Conservation (phyloP, 129 eudicot genomes). For the Flaveria brownii region DNA sequence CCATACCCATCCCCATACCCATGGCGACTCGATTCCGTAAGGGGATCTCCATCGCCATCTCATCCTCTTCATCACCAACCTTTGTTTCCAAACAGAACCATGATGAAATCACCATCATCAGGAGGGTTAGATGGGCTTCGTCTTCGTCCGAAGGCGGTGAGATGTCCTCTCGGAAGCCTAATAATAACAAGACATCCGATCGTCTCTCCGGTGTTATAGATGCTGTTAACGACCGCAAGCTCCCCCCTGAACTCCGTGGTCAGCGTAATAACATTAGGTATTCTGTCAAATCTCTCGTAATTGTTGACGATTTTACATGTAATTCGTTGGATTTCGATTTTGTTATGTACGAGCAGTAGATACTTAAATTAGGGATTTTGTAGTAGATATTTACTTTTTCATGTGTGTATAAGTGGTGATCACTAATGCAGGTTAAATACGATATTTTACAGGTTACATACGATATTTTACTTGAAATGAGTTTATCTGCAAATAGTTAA, state of each 20-base stretch:
- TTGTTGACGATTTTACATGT: too few relatives aligned
- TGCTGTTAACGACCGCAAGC: conserved; percentile 82
- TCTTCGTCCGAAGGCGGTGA: conserved; percentile 30
- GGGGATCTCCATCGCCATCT: conserved; percentile 19
- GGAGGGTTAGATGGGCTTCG: conserved; percentile 34
- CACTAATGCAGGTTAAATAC: too few relatives aligned
- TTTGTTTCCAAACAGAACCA: conserved; percentile 9
- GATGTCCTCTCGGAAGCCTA: conserved; percentile 31
- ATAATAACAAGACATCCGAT: conserved; percentile 46
- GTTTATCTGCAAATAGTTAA: too few relatives aligned
- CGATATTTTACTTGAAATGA: too few relatives aligned
- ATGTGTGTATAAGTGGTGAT: too few relatives aligned
- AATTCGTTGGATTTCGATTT: too few relatives aligned
- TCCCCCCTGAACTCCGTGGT: conserved; percentile 92
- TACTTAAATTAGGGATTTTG: too few relatives aligned
- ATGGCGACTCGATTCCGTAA: conserved; percentile 40
- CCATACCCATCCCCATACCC: background rate
- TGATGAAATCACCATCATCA: conserved; percentile 8
- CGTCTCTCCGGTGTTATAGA: conserved; percentile 87
- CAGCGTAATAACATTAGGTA: conserved; percentile 85
- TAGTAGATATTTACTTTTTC: too few relatives aligned
- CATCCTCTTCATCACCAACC: conserved; percentile 19
- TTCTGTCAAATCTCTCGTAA: background rate
- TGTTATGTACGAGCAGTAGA: too few relatives aligned
- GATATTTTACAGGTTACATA: too few relatives aligned